Evolutionary conservation across 1,284 basidiomycete genomes (phyloP).

Genomic region (Amylostereum areolatum): DNA sequence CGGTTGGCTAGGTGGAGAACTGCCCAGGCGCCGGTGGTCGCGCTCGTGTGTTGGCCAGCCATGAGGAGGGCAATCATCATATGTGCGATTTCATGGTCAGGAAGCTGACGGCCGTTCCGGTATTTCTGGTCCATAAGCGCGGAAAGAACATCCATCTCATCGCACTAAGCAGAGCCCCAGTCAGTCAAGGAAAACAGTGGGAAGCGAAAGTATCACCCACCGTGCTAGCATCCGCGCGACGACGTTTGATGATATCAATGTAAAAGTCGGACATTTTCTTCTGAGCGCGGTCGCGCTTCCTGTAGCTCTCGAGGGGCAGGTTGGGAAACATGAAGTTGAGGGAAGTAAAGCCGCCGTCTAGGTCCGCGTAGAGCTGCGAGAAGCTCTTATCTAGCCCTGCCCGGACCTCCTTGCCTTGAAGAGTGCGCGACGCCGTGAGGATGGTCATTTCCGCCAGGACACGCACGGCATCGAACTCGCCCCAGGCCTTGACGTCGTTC

Average conservation of each 20-base stretch:
- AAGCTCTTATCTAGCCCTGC: slow-evolving; percentile 77
- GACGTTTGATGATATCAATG: slow-evolving; percentile 78
- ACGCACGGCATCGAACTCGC: too few species aligned
- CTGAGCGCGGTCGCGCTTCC: slow-evolving; percentile 84
- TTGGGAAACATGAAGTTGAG: slow-evolving; percentile 95
- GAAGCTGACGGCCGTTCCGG: slow-evolving; percentile 75
- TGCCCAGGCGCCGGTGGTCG: slow-evolving; percentile 89
- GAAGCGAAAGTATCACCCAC: slow-evolving; percentile 26
- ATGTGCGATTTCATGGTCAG: slow-evolving; percentile 92
- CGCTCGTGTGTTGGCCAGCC: slow-evolving; percentile 98
- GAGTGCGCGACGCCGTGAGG: slow-evolving; percentile 86
- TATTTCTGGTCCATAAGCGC: slow-evolving; percentile 85
- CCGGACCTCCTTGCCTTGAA: slow-evolving; percentile 92
- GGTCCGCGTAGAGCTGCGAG: slow-evolving; percentile 82
- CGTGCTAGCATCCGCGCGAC: slow-evolving; percentile 43
- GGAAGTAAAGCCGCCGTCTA: slow-evolving; percentile 91
- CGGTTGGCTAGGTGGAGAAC: slow-evolving; percentile 85
- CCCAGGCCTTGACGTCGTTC: too few species aligned
- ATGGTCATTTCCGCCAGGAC: too few species aligned
- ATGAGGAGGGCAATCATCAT: slow-evolving; percentile 95
- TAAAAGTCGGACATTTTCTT: slow-evolving; percentile 95
- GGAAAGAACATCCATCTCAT: slow-evolving; percentile 92
- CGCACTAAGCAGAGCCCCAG: slow-evolving; percentile 28
- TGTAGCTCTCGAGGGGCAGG: slow-evolving; percentile 87
- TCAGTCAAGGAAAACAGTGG: neutral